Evolutionary conservation across 352 stramenopile genomes (phyloP).

Genomic region (Pilasporangium apinafurcum): DNA sequence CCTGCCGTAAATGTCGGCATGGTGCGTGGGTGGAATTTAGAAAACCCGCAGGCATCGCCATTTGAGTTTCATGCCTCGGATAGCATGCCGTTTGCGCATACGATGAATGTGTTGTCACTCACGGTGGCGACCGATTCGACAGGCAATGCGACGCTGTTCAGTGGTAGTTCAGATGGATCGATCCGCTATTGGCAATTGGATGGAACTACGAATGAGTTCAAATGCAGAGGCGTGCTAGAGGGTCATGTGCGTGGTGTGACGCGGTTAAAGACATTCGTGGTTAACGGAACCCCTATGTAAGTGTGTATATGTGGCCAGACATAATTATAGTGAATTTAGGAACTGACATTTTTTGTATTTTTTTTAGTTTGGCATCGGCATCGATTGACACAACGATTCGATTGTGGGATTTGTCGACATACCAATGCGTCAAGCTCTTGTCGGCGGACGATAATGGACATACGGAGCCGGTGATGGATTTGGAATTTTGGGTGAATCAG

Average conservation of each 20-base stretch:
- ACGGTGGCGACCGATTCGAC: constrained; percentile 59
- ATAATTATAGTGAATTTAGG: too few relatives aligned
- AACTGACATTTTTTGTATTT: background rate
- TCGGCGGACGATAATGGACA: constrained; percentile 61
- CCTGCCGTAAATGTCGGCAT: constrained; percentile 57
- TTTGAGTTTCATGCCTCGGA: constrained; percentile 66
- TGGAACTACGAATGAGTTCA: constrained; percentile 56
- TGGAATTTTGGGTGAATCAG: constrained; percentile 84
- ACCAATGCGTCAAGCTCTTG: constrained; percentile 78
- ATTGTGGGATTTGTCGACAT: constrained; percentile 78
- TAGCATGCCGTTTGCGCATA: constrained; percentile 69
- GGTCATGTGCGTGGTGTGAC: constrained; percentile 76
- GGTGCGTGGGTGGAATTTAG: constrained; percentile 79
- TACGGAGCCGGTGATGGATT: constrained; percentile 79
- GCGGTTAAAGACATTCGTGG: constrained; percentile 75
- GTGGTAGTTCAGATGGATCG: constrained; percentile 59
- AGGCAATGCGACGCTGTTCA: constrained; percentile 71
- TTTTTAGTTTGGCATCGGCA: constrained; percentile 52
- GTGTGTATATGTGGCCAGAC: constrained; percentile 1
- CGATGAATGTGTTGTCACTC: constrained; percentile 65
- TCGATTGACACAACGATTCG: constrained; percentile 80
- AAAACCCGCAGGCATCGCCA: constrained; percentile 50
- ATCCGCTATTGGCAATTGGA: constrained; percentile 85
- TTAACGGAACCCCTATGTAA: constrained; percentile 54
- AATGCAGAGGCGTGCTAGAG: constrained; percentile 67